phyloP scores from a whole-genome alignment of 2,329 filamentous ascomycete genomes.

The Xylaria sp. region DNA sequence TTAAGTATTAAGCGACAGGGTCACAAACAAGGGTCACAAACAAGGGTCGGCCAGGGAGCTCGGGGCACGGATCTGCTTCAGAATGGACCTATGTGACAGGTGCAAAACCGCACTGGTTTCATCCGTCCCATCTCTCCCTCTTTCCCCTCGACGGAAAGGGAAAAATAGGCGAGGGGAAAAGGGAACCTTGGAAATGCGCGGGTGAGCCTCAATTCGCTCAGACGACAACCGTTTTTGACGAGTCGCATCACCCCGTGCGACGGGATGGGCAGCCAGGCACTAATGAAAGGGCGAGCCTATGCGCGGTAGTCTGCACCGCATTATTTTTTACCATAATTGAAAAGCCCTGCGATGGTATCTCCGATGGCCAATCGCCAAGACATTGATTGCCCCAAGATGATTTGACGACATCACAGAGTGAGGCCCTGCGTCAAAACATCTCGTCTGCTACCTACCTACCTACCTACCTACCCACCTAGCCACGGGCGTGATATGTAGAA shows the following conservation, averaged over 20 bases:
- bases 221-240: background rate
- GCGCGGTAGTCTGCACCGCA: background rate
- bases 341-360: background rate
- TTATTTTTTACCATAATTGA: too few species aligned
- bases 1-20: conserved; percentile 32
- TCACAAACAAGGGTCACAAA: conserved; percentile 18
- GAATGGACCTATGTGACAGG: conserved; percentile 31
- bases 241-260: background rate
- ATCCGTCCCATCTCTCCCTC: conserved; percentile 26
- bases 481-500: background rate
- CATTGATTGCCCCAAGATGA: too few species aligned
- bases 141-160: conserved; percentile 4
- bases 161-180: conserved; percentile 11
- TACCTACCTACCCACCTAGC: too few species aligned
- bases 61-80: conserved; percentile 37
- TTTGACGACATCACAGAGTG: too few species aligned
- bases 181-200: too few species aligned
- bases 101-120: conserved; percentile 36
- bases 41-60: conserved; percentile 8
- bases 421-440: background rate
- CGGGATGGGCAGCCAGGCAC: too few species aligned
- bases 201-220: conserved; percentile 7
- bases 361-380: background rate
- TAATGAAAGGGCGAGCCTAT: too few species aligned
- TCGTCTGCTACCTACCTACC: too few species aligned